phyloP scores from a whole-genome alignment of 176 grass and related monocot genomes.

The Musa acuminata region DNA sequence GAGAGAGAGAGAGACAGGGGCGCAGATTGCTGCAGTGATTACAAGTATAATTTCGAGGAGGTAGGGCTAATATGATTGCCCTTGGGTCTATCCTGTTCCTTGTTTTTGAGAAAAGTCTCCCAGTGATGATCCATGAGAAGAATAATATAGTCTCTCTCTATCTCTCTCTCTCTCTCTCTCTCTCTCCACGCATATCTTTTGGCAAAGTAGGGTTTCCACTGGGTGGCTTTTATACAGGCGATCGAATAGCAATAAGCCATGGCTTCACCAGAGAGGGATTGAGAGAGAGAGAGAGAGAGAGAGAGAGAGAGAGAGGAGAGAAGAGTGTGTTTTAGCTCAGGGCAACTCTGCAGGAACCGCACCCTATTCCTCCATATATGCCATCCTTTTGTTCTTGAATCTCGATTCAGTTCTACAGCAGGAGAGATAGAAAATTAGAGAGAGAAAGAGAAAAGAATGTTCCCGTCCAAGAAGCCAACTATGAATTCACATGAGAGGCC shows the following conservation, averaged over 20 bases:
- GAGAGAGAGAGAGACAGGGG: too few species aligned
- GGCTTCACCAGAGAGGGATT: not conserved
- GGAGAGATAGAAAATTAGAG: not conserved
- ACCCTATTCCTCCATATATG: constrained; percentile 20
- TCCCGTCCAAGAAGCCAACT: constrained; percentile 72
- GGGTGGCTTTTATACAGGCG: constrained; percentile 8
- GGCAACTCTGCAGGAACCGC: not conserved
- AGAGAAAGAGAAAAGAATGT: constrained; percentile 42
- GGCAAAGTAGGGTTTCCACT: constrained; percentile 22
- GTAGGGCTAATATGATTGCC: constrained; percentile 6
- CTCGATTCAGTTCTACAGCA: constrained; percentile 20
- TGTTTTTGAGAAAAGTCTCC: not conserved
- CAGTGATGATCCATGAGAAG: not conserved
- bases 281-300: constrained; percentile 22
- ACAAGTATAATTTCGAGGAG: not conserved
- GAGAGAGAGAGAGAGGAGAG: not conserved
- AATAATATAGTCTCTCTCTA: not conserved
- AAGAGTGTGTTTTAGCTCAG: not conserved
- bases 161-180: not conserved
- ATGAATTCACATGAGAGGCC: constrained; percentile 47
- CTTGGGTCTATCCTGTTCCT: not conserved
- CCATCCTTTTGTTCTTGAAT: constrained; percentile 17
- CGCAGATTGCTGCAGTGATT: not conserved
- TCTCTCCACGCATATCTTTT: constrained; percentile 19
- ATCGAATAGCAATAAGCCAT: constrained; percentile 1